Evolutionary conservation across 2,329 filamentous ascomycete species (phyloP).

Genomic region (Juglanconis sp.): DNA sequence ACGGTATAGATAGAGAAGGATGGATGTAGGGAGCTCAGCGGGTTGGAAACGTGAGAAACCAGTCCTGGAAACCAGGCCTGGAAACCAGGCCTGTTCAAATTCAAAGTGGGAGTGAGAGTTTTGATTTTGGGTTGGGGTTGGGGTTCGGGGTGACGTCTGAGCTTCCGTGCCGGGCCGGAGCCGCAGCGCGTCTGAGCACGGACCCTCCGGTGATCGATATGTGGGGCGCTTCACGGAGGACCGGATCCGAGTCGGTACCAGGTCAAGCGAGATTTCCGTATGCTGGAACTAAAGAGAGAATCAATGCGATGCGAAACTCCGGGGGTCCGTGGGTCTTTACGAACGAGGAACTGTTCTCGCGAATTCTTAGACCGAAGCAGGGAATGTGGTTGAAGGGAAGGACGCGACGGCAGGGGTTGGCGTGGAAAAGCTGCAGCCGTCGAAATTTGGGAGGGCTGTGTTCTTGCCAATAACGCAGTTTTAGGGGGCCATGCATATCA

Average conservation of each 20-base stretch:
- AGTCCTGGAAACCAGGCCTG: too few species aligned
- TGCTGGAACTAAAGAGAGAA: not conserved
- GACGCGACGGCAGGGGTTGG: conserved; percentile 13
- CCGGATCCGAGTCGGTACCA: not conserved
- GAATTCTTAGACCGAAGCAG: not conserved
- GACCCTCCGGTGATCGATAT: not conserved
- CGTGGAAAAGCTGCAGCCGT: conserved; percentile 6
- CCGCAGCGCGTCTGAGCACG: not conserved
- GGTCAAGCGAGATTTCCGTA: not conserved
- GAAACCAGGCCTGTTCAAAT: not conserved
- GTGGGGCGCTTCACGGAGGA: not conserved
- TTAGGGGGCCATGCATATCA: not conserved
- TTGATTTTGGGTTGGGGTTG: not conserved
- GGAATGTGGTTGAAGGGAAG: conserved; percentile 2
- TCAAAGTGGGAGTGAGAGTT: not conserved
- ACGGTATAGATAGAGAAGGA: too few species aligned
- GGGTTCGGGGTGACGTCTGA: not conserved
- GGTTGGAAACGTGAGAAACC: too few species aligned
- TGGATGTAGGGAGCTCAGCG: too few species aligned
- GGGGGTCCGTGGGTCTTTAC: not conserved
- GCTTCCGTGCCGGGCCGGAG: conserved; percentile 8
- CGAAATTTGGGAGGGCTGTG: not conserved
- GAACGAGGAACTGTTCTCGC: not conserved
- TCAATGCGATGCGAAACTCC: not conserved
- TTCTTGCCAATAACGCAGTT: not conserved